Evolutionary conservation across 495 filamentous ascomycete genomes (phyloP), one percentile per base, ranked within the genome.

Genomic region (Penicillium silybi): DNA sequence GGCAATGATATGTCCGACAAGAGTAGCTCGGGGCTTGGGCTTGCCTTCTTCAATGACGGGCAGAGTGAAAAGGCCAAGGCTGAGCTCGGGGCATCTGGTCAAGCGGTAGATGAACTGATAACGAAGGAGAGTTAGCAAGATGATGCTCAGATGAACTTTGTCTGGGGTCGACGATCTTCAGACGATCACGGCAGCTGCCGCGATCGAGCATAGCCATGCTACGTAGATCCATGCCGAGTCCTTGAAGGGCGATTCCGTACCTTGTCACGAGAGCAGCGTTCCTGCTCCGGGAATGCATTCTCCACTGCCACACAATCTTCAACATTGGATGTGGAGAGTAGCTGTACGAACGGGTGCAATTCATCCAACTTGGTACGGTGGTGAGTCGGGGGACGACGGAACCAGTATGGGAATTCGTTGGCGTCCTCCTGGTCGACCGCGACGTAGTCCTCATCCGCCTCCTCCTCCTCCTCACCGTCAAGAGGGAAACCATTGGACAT

Each of bases 1-100:
- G 16, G 88, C 81, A 48, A 96, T 76, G 58, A 92, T 77, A 69
- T 96, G 89, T 45, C 83, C 92, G 26, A 96, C 73, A n/a, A 97
- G 77, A 15, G 77, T 76, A 54, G 68, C 72, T 45, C 54, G 74
- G 52, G 52, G 76, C 38, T 70, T 79, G 71, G 69, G 60, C 72
- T 71, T 58, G 63, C 57, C 54, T 32, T 71, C 66, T 35, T 74
- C 69, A 23, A 74, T 58, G 47, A 78, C 61, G 29, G 67, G 71
- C 25, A 83, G 75, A 39, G 75, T 85, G 80, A 87, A 96, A 50
- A 97, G 72, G 26, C 92, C 92, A 37, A 93, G 68, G 61, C 80
- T 85, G 35, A 96, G 79, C 57, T 92, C 86, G n/a, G 86, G 82
- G 62, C 88, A 92, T 57, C 74, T 75, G 15, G 77, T 80, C 15